Percentiles rank a stretch among this genome's conserved stretches.
phyloP scores from a whole-genome alignment of 2,329 filamentous ascomycete species.

The Chaetomiaceae sp. region DNA sequence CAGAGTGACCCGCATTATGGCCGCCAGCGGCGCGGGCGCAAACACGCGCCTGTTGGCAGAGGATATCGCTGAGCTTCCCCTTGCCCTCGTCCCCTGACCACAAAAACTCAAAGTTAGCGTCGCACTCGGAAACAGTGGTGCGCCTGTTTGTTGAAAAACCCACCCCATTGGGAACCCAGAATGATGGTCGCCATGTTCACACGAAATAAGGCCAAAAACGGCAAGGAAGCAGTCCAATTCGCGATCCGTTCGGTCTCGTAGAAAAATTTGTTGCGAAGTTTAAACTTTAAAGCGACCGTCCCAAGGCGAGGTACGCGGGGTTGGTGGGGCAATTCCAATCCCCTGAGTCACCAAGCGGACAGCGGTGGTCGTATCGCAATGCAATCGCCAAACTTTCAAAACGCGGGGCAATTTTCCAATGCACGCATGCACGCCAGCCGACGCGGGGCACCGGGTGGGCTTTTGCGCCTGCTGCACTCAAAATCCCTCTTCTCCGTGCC shows the following conservation, averaged over 20 bases:
- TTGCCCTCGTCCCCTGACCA: constrained; percentile 28
- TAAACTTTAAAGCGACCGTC: constrained; percentile 4
- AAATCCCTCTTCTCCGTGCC: constrained; percentile 10
- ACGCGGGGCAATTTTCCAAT: constrained; percentile 9
- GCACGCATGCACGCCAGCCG: no score
- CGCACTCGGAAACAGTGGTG: background rate
- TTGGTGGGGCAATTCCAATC: constrained; percentile 15
- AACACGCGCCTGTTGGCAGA: constrained; percentile 47
- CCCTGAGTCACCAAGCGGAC: constrained; percentile 13
- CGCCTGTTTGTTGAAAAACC: constrained; percentile 29
- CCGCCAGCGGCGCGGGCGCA: constrained; percentile 57
- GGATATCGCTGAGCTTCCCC: constrained; percentile 56
- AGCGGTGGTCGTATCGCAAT: background rate
- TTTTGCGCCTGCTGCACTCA: no score
- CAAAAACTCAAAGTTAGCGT: constrained; percentile 1
- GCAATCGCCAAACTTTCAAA: background rate
- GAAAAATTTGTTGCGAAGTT: constrained; percentile 11
- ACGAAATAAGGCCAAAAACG: constrained; percentile 4
- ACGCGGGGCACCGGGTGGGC: no score
- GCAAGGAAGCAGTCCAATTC: constrained; percentile 7
- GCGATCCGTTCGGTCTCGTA: constrained; percentile 5
- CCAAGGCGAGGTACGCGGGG: no score
- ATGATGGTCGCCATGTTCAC: constrained; percentile 50
- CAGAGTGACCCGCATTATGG: constrained; percentile 56
- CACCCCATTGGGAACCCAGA: constrained; percentile 56